Evolutionary conservation across 306 rosid genomes (phyloP).

Genomic region (Macrotyloma uniflorum): DNA sequence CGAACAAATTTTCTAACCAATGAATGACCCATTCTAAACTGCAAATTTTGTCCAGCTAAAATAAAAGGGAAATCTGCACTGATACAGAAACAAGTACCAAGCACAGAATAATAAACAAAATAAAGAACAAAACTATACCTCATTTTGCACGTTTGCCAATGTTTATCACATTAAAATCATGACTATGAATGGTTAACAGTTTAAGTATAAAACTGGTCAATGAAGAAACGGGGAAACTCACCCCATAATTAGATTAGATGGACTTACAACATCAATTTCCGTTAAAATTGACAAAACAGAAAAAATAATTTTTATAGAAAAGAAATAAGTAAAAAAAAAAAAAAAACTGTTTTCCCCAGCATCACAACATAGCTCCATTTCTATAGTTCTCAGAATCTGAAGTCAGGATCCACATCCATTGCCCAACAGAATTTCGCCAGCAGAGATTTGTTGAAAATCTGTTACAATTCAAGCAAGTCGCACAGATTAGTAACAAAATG

Average conservation of each 20-base stretch:
- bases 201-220: constrained; percentile 35
- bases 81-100: neutral
- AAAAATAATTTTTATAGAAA: constrained; percentile 47
- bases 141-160: constrained; percentile 49
- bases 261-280: constrained; percentile 65
- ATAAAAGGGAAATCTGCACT: neutral
- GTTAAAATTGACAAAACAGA: constrained; percentile 30
- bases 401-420: constrained; percentile 94
- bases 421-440: constrained; percentile 93
- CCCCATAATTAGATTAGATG: constrained; percentile 82
- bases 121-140: constrained; percentile 29
- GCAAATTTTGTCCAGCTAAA: neutral
- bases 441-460: constrained; percentile 93
- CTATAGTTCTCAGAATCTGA: constrained; percentile 76
- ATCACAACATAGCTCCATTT: constrained; percentile 30
- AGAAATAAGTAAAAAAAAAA: constrained; percentile 39
- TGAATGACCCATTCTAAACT: neutral
- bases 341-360: constrained; percentile 30
- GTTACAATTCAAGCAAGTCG: constrained; percentile 35
- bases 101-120: neutral
- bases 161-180: constrained; percentile 39
- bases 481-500: neutral
- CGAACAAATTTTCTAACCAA: no score
- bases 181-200: constrained; percentile 39
- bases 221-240: constrained; percentile 48